These are phyloP conservation scores for Zygnema circumcarinatum DNA, from an alignment of 139 green algal genomes.

Conservation along the genomic window DNA sequence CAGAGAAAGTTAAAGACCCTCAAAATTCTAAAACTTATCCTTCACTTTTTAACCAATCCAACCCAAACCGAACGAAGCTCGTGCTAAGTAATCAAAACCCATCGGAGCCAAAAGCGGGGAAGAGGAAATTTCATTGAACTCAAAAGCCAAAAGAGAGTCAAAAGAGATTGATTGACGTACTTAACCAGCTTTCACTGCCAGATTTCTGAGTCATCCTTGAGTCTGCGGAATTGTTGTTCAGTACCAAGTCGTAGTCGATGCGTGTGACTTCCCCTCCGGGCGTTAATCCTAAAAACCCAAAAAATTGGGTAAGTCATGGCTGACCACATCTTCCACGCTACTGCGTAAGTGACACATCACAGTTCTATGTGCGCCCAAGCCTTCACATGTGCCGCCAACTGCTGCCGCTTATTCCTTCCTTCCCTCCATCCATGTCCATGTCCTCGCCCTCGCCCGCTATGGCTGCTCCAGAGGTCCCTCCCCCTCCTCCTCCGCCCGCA, in stretches of 20 bases:
- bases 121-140: not conserved
- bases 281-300: no score
- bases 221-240: no score
- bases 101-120: not conserved
- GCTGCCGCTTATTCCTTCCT: no score
- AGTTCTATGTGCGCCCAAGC: no score
- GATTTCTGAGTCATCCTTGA: not conserved
- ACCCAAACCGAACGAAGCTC: not conserved
- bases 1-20: not conserved
- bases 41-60: not conserved
- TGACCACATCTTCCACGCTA: no score
- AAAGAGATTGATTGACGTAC: not conserved
- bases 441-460: not conserved
- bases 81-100: not conserved
- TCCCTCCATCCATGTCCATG: not conserved
- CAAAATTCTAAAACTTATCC: not conserved
- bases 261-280: no score
- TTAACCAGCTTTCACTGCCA: not conserved
- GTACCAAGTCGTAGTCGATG: no score
- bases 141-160: not conserved
- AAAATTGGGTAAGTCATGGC: no score
- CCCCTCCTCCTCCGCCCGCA: not conserved
- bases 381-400: no score
- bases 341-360: no score
- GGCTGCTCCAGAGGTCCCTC: not conserved